phyloP scores from a whole-genome alignment of 2,329 filamentous ascomycete genomes.

The Apiospora saccharicola region DNA sequence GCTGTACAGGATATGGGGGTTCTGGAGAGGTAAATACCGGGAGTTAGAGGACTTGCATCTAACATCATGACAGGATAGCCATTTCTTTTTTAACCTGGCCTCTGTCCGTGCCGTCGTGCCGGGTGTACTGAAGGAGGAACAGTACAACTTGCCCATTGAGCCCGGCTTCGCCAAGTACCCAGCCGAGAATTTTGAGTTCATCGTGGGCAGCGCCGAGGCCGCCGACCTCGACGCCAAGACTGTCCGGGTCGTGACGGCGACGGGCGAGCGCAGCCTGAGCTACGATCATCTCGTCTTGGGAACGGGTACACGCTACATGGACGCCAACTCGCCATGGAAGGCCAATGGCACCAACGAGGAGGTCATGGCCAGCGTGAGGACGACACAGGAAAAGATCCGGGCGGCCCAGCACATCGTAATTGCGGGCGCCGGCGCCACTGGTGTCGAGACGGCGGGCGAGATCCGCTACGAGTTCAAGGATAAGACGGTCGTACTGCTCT shows the following conservation, averaged over 20 bases:
- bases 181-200: conserved; percentile 55
- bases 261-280: conserved; percentile 44
- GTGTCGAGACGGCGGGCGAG: conserved; percentile 63
- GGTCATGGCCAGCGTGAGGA: conserved; percentile 48
- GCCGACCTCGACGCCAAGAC: conserved; percentile 50
- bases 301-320: conserved; percentile 57
- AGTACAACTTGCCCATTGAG: conserved; percentile 58
- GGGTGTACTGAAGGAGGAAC: conserved; percentile 55
- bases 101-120: conserved; percentile 63
- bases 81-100: conserved; percentile 67
- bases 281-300: conserved; percentile 67
- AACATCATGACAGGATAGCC: conserved; percentile 53
- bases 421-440: conserved; percentile 64
- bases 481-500: conserved; percentile 59
- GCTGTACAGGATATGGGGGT: not conserved
- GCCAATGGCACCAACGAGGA: conserved; percentile 55
- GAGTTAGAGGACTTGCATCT: not conserved
- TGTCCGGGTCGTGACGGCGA: conserved; percentile 48
- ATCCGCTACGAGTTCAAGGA: conserved; percentile 58
- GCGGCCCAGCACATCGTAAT: conserved; percentile 61
- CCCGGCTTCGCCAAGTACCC: conserved; percentile 60
- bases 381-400: conserved; percentile 49
- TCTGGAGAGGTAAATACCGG: not conserved
- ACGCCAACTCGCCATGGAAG: conserved; percentile 60
- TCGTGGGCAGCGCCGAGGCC: conserved; percentile 56